Conservation (phyloP, 768 basidiomycete genomes). For the Chalciporus sphaerocephalus region DNA sequence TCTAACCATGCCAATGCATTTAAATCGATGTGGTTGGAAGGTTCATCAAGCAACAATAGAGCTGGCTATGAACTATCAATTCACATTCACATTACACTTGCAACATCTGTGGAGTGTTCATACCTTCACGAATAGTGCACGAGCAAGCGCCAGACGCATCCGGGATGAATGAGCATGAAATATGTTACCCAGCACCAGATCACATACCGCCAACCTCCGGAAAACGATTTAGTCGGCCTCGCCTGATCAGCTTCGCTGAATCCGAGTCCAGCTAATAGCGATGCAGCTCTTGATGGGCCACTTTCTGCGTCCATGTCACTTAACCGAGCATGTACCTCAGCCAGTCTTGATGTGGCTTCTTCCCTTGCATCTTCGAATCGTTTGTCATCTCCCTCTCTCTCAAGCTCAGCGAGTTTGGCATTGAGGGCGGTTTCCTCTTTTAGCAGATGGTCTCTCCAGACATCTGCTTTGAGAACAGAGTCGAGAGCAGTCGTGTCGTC, state of each 20-base stretch:
- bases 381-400: slow-evolving; percentile 71
- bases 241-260: slow-evolving; percentile 87
- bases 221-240: slow-evolving; percentile 79
- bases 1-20: slow-evolving; percentile 98
- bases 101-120: neutral
- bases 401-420: slow-evolving; percentile 64
- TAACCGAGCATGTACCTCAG: slow-evolving; percentile 84
- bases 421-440: slow-evolving; percentile 81
- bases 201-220: slow-evolving; percentile 88
- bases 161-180: slow-evolving; percentile 35
- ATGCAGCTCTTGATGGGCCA: slow-evolving; percentile 90
- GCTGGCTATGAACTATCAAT: slow-evolving; percentile 45
- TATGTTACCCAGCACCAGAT: neutral
- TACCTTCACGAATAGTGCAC: slow-evolving; percentile 95
- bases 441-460: slow-evolving; percentile 91
- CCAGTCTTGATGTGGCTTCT: slow-evolving; percentile 73
- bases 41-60: slow-evolving; percentile 83
- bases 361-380: slow-evolving; percentile 82
- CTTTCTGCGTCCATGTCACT: slow-evolving; percentile 99
- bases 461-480: slow-evolving; percentile 98
- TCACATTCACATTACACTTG: slow-evolving; percentile 1
- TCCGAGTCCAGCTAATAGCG: slow-evolving; percentile 87
- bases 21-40: slow-evolving; percentile 95
- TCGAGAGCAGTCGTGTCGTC: slow-evolving; percentile 91
- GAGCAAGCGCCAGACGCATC: slow-evolving; percentile 93